Evolutionary conservation across 345 rosid species (phyloP).

Genomic region (Linum usitatissimum): DNA sequence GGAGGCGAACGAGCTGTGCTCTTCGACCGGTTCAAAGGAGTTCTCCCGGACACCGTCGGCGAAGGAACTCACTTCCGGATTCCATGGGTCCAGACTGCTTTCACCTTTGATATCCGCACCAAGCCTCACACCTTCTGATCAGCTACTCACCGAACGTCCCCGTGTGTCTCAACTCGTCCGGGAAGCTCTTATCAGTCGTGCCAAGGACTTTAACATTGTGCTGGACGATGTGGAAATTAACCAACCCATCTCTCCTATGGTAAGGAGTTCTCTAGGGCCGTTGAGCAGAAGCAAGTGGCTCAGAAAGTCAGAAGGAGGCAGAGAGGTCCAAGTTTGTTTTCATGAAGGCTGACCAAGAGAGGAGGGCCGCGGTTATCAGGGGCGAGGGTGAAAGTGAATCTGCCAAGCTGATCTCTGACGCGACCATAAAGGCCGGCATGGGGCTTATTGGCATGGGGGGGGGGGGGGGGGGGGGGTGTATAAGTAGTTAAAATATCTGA

Average conservation of each 20-base stretch:
- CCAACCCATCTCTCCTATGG: slow-evolving; percentile 93
- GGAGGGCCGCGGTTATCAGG: slow-evolving; percentile 86
- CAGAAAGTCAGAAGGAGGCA: slow-evolving; percentile 98
- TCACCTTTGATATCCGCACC: no score
- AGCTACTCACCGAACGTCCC: slow-evolving; percentile 96
- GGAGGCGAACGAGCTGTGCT: no score
- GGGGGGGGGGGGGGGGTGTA: no score
- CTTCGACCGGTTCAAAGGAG: no score
- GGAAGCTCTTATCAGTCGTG: slow-evolving; percentile 60
- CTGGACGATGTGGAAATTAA: slow-evolving; percentile 96
- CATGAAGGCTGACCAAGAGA: slow-evolving; percentile 97
- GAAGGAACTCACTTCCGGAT: no score
- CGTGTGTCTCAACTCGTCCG: slow-evolving; percentile 80
- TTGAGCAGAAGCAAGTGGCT: slow-evolving; percentile 96
- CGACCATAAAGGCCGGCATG: slow-evolving; percentile 70
- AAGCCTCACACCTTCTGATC: no score
- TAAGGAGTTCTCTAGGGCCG: slow-evolving; percentile 83
- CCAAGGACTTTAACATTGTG: slow-evolving; percentile 74
- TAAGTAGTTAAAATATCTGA: no score
- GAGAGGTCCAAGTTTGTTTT: slow-evolving; percentile 92
- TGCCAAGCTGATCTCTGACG: slow-evolving; percentile 79
- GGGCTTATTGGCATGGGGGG: no score
- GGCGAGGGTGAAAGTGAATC: slow-evolving; percentile 99
- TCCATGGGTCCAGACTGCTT: no score
- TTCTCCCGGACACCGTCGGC: no score